phyloP scores from a whole-genome alignment of 1,284 basidiomycete species.

The Papiliotrema terrestris region DNA sequence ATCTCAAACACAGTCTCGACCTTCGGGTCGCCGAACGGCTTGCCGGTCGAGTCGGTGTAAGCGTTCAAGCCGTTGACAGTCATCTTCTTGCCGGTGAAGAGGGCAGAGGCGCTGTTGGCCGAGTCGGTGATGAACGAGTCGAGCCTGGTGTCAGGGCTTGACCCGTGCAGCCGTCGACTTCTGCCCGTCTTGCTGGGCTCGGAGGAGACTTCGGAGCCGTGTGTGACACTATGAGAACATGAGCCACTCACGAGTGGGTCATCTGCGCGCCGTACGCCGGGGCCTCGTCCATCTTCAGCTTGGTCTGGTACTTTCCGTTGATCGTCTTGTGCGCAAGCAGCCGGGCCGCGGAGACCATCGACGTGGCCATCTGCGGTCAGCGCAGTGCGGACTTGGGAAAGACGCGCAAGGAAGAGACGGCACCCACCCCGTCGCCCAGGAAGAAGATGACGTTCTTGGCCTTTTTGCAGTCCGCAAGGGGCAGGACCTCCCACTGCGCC shows the following conservation, averaged over 20 bases:
- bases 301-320: slow-evolving; percentile 49
- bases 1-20: slow-evolving; percentile 47
- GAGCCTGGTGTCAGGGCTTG: slow-evolving; percentile 13
- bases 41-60: slow-evolving; percentile 36
- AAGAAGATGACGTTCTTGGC: slow-evolving; percentile 51
- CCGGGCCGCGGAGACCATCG: slow-evolving; percentile 46
- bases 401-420: neutral
- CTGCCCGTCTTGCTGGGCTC: too few species aligned
- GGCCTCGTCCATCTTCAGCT: slow-evolving; percentile 42
- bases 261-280: slow-evolving; percentile 2
- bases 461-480: slow-evolving; percentile 31
- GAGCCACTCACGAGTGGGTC: slow-evolving; percentile 1
- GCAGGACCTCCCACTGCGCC: slow-evolving; percentile 46
- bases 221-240: neutral
- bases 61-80: slow-evolving; percentile 51
- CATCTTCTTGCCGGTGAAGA: slow-evolving; percentile 49
- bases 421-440: slow-evolving; percentile 24
- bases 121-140: slow-evolving; percentile 50
- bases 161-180: too few species aligned
- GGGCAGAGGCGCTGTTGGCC: slow-evolving; percentile 51
- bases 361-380: slow-evolving; percentile 35
- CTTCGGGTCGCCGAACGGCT: slow-evolving; percentile 43
- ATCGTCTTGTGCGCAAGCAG: slow-evolving; percentile 51
- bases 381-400: neutral
- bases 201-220: too few species aligned